Percentiles rank a stretch among this genome's conserved stretches.
Conservation (phyloP, 192 early-diverging fungal genomes). For the Dispira parvispora region DNA sequence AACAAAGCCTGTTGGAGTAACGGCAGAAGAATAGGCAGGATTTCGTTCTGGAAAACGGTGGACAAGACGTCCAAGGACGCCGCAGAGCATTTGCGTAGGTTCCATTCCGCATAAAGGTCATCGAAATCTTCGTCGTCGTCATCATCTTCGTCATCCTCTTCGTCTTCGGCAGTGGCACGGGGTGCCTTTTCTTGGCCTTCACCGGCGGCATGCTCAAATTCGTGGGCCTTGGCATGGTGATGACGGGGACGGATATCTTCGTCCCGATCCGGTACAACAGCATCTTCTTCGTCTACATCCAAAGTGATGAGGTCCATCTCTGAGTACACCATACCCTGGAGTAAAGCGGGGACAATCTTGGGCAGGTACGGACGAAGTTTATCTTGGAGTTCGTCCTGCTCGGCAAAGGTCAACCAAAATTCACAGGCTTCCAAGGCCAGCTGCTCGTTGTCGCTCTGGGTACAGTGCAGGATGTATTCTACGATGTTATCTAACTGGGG, state of each 20-base stretch:
- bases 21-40: conserved; percentile 75
- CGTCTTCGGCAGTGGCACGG: conserved; percentile 24
- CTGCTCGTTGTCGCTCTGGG: conserved; percentile 55
- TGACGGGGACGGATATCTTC: conserved; percentile 93
- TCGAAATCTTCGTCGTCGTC: conserved; percentile 78
- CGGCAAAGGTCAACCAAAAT: conserved; percentile 96
- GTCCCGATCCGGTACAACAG: conserved; percentile 66
- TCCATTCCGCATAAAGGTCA: conserved; percentile 84
- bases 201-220: conserved; percentile 23
- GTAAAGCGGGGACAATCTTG: conserved; percentile 77
- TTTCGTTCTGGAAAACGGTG: conserved; percentile 67
- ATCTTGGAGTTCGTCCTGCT: conserved; percentile 67
- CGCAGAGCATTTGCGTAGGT: conserved; percentile 93
- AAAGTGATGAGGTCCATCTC: conserved; percentile 75
- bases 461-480: conserved; percentile 90
- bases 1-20: conserved; percentile 66
- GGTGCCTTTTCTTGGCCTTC: conserved; percentile 16
- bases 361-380: conserved; percentile 47
- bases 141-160: conserved; percentile 71
- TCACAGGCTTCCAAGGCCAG: conserved; percentile 98
- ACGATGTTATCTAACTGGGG: conserved; percentile 79
- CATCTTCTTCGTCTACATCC: conserved; percentile 69
- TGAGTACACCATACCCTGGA: conserved; percentile 93
- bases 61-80: conserved; percentile 90
- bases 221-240: conserved; percentile 68